Percentiles rank a stretch among this genome's conserved stretches.
phyloP scores from a whole-genome alignment of 2,329 filamentous ascomycete genomes.

The Venturia carpophila region DNA sequence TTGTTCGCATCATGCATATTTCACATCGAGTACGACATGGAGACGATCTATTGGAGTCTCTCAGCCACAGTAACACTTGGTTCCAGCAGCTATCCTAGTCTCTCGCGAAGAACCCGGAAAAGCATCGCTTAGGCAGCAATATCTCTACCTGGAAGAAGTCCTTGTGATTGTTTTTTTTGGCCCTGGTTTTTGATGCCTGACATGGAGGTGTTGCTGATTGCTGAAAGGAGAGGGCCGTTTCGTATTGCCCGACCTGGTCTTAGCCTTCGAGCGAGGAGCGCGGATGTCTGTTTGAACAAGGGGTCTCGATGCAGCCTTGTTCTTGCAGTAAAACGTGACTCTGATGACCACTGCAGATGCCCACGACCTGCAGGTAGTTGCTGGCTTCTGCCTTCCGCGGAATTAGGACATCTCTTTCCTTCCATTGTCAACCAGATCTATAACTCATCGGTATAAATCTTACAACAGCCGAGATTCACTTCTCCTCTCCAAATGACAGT shows the following conservation, averaged over 20 bases:
- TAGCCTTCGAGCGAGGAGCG: background rate
- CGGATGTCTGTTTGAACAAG: too few relatives aligned
- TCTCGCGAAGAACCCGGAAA: constrained; percentile 1
- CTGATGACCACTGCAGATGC: too few relatives aligned
- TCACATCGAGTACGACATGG: background rate
- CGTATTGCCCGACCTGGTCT: background rate
- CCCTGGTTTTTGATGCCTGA: background rate
- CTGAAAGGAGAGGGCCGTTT: background rate
- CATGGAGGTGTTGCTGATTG: background rate
- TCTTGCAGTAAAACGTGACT: too few relatives aligned
- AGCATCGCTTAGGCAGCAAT: constrained; percentile 6
- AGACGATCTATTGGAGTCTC: background rate
- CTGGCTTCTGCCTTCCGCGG: background rate
- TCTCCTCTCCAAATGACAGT: background rate
- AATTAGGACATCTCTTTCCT: background rate
- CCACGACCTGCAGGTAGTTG: background rate
- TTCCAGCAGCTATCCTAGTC: background rate
- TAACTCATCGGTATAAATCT: too few relatives aligned
- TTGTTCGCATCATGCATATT: background rate
- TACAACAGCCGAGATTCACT: too few relatives aligned
- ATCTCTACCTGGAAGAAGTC: background rate
- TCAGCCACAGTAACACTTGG: background rate
- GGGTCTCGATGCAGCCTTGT: background rate
- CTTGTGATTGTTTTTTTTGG: constrained; percentile 4
- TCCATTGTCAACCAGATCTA: background rate